Base-by-base conservation (phyloP, 2,329 filamentous ascomycete species). In the Colletotrichum sp. region DNA sequence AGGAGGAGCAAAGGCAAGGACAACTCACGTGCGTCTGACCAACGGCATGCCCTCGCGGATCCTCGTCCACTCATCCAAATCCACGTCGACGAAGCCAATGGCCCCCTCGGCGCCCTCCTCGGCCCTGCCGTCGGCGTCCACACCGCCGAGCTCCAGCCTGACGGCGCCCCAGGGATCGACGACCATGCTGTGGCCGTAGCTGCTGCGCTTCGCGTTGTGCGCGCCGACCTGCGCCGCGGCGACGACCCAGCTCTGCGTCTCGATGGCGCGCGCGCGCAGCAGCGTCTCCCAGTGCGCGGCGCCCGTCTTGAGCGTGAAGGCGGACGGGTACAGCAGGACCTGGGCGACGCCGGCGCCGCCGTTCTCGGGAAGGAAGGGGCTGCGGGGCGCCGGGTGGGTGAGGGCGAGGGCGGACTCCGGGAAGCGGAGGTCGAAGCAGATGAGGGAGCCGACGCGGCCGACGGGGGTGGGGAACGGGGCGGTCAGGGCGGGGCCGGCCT, bases 401-500 rank as follows among this genome's bases (percentile, higher is more conserved):
- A 98, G 88, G 2, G 91, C 89, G 12, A 97, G 83, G 0, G 92
- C 91, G 10, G 94, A 90, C 82, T 98, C 95, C 0, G 95, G 91
- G 81, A 97, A 98, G 2, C 96, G 92, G 77, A 98, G 85, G 85
- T 98, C 96, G 83, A 98, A 98, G 86, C 96, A 98, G 77, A 98
- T 97, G 70, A 94, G 89, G 76, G 94, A 88, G 24, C 95, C 96
- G 24, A 98, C 89, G 43, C 91, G 92, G 16, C 96, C 96, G 13
- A 98, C 82, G 1, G 91, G 85, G 0, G 93, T 94, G n/a, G 91
- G 86, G 80, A 97, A 95, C 0, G 96, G 96, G 5, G 91, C 83
- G 1, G 92, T 86, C 55, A 98, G 91, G 4, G 84, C 79, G 32
- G 84, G 83, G 0, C 95, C 95, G 6, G 91, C 89, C 80, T 96